Conservation (phyloP, 2,329 filamentous ascomycete genomes). For the Alternaria sp. region DNA sequence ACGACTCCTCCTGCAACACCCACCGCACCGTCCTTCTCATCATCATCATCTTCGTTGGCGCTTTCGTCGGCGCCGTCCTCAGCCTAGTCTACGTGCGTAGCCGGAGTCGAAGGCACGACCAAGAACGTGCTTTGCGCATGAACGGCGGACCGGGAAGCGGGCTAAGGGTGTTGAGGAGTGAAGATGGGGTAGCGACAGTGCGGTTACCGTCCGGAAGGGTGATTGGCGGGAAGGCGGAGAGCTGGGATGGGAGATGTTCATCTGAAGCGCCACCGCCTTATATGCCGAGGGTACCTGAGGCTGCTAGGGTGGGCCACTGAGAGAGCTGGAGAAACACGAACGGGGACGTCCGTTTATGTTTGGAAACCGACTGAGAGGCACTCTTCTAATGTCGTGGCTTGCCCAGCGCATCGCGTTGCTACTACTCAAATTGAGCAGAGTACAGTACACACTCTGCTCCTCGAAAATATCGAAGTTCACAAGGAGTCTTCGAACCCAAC, state of each 20-base stretch:
- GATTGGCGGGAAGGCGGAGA: neutral
- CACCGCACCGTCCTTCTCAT: constrained; percentile 29
- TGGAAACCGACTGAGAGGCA: neutral
- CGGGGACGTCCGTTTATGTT: neutral
- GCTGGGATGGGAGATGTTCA: neutral
- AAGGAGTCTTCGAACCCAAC: neutral
- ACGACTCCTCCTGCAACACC: constrained; percentile 17
- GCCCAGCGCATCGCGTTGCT: neutral
- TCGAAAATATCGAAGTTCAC: neutral
- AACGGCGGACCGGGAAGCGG: neutral
- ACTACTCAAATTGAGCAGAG: neutral
- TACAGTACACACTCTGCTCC: neutral
- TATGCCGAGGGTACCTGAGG: constrained; percentile 17
- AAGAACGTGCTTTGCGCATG: neutral
- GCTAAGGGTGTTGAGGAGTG: neutral
- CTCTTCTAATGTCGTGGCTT: neutral
- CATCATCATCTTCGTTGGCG: constrained; percentile 25
- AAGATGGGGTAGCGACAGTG: neutral
- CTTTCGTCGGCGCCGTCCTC: constrained; percentile 21
- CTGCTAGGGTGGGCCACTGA: constrained; percentile 9
- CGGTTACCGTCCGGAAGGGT: neutral
- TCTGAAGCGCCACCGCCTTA: constrained; percentile 20
- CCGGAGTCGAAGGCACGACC: neutral
- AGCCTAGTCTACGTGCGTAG: constrained; percentile 14
- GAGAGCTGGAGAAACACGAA: neutral